These are phyloP conservation scores for Sequoiadendron giganteum DNA, from an alignment of 75 land plant species.

Conservation along the genomic window DNA sequence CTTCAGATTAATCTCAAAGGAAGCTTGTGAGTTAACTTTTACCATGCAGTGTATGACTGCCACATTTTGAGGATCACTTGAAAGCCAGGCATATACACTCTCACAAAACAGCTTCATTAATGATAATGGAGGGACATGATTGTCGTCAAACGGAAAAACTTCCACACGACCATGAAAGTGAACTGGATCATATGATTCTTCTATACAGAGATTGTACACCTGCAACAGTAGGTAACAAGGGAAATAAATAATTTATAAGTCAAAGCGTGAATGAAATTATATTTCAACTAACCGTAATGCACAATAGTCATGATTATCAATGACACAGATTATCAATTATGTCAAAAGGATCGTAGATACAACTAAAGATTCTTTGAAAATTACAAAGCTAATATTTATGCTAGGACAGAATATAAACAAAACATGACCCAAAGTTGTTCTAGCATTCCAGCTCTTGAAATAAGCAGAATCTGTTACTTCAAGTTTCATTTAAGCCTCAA, in stretches of 20 bases:
- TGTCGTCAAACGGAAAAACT: constrained; percentile 66
- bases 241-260: neutral
- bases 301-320: neutral
- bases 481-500: neutral
- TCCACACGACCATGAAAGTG: constrained; percentile 73
- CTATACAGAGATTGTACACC: constrained; percentile 72
- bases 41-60: constrained; percentile 82
- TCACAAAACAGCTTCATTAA: constrained; percentile 70
- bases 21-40: neutral
- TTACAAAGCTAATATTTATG: neutral
- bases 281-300: neutral
- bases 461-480: neutral
- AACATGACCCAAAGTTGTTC: neutral
- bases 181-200: constrained; percentile 57
- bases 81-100: constrained; percentile 65
- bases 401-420: constrained; percentile 3
- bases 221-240: constrained; percentile 15
- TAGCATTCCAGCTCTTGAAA: neutral
- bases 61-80: constrained; percentile 52
- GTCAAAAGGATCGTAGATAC: neutral
- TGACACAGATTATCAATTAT: neutral
- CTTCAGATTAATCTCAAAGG: neutral
- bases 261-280: neutral
- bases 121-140: constrained; percentile 60
- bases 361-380: neutral